Evolutionary conservation across 306 rosid species (phyloP).

Genomic region (Betula pendula): DNA sequence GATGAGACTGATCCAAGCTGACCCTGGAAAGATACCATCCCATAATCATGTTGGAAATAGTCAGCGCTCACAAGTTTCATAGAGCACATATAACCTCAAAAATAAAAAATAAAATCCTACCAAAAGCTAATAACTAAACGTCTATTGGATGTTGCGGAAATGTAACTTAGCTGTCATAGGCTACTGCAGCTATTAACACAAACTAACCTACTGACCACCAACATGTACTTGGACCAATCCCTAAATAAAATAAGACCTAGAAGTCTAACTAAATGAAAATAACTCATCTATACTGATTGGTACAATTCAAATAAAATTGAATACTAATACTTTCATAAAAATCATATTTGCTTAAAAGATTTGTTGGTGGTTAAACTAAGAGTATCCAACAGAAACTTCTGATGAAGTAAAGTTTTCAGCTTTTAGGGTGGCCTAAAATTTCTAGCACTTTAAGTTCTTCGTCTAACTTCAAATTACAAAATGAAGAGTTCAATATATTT

Average conservation of each 20-base stretch:
- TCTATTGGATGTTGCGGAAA: background rate
- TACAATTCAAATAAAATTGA: background rate
- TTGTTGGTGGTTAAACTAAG: background rate
- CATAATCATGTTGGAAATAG: conserved; percentile 30
- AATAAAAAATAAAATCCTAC: no score
- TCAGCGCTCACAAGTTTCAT: conserved; percentile 12
- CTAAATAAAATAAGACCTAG: background rate
- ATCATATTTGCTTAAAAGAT: background rate
- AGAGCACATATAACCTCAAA: no score
- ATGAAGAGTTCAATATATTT: background rate
- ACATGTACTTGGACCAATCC: background rate
- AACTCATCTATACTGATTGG: background rate
- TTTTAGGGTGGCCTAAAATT: background rate
- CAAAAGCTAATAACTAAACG: background rate
- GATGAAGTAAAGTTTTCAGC: background rate
- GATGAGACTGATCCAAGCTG: conserved; percentile 80
- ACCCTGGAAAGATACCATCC: conserved; percentile 60
- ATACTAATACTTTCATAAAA: background rate
- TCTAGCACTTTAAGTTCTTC: background rate
- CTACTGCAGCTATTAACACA: background rate
- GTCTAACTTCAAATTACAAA: background rate
- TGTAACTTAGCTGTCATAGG: background rate
- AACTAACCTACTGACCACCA: background rate
- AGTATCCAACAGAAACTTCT: background rate
- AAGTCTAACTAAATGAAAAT: background rate